Conservation (phyloP, 768 basidiomycete species). For the Serendipita sp. region DNA sequence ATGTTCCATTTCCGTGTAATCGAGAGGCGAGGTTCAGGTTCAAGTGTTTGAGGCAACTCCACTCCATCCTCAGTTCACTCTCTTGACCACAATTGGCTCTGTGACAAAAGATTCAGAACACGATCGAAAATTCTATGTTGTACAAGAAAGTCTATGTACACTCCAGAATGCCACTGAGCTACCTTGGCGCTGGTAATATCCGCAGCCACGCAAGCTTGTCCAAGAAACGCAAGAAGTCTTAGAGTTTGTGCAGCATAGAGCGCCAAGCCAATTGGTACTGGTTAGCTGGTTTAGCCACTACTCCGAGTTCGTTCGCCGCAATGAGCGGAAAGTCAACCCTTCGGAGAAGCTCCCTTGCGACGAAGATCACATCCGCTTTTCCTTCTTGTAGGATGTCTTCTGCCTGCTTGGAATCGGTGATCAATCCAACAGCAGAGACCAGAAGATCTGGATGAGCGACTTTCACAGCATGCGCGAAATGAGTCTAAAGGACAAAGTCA, state of each 20-base stretch:
- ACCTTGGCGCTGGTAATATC: no score
- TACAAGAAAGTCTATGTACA: not conserved
- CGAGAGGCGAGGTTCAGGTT: not conserved
- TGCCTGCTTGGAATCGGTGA: constrained; percentile 46
- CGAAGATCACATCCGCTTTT: constrained; percentile 50
- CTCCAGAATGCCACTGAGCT: not conserved
- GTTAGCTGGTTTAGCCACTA: constrained; percentile 49
- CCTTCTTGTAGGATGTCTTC: constrained; percentile 49
- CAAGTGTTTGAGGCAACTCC: not conserved
- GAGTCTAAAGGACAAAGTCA: constrained; percentile 36
- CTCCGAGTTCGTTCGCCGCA: constrained; percentile 48
- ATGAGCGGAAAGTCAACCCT: constrained; percentile 48
- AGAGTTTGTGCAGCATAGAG: constrained; percentile 19
- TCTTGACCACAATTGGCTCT: not conserved
- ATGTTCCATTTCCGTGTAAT: not conserved
- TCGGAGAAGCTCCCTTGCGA: constrained; percentile 52
- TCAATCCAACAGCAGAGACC: constrained; percentile 55
- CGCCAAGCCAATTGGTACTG: constrained; percentile 55
- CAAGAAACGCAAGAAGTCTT: not conserved
- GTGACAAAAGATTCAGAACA: no score
- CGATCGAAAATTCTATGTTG: no score
- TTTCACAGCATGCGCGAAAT: constrained; percentile 52
- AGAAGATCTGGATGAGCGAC: constrained; percentile 38
- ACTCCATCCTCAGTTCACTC: not conserved
- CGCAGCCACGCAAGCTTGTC: no score